Conservation (phyloP, 257 asterid species). For the Solanum chiquidenum region DNA sequence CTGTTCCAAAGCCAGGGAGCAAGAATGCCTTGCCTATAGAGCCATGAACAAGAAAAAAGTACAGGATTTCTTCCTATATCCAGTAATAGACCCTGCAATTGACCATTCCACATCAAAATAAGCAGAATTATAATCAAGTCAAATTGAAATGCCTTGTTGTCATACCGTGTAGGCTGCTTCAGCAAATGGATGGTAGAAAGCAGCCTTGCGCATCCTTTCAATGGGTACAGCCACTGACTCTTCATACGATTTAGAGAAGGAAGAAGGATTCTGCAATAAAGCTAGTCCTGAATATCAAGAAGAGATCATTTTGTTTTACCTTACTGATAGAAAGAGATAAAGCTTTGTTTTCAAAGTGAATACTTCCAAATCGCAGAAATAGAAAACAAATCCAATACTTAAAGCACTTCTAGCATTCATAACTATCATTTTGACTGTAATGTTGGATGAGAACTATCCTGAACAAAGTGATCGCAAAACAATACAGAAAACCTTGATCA, state of each 20-base stretch:
- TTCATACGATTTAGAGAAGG: constrained; percentile 1
- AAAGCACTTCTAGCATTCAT: background rate
- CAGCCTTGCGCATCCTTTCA: constrained; percentile 12
- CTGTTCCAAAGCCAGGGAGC: constrained; percentile 20
- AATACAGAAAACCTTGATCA: background rate
- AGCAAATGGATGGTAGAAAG: constrained; percentile 21
- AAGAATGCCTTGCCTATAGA: constrained; percentile 22
- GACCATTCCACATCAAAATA: background rate
- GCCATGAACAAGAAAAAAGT: constrained; percentile 18
- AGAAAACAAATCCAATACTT: background rate
- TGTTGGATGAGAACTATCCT: background rate
- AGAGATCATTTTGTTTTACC: background rate
- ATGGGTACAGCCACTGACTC: background rate
- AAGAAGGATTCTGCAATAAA: constrained; percentile 6
- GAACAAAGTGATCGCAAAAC: background rate
- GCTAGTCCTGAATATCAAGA: constrained; percentile 16
- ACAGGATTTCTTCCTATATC: constrained; percentile 26
- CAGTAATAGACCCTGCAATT: constrained; percentile 20
- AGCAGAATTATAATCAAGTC: background rate
- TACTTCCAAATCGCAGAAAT: background rate
- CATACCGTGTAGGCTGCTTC: constrained; percentile 28
- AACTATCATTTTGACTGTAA: background rate
- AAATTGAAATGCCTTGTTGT: background rate
- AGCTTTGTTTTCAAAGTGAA: background rate
- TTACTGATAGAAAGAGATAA: background rate